Evolutionary conservation across 1,284 basidiomycete genomes (phyloP).

Genomic region (Cutaneotrichosporon sp.): DNA sequence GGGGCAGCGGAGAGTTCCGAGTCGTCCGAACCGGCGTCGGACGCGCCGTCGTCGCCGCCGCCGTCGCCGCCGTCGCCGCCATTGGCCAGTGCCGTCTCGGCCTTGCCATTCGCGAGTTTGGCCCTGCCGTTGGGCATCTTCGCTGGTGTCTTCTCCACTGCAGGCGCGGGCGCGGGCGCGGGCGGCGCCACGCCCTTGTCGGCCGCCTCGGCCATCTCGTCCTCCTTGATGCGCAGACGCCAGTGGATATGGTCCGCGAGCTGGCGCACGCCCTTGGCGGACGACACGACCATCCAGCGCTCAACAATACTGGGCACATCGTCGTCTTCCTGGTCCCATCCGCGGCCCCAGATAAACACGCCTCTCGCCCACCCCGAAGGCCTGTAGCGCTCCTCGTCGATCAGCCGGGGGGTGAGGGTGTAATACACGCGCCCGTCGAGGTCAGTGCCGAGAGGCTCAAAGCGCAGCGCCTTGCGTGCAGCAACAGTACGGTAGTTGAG

Average conservation of each 20-base stretch:
- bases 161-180: constrained; percentile 3
- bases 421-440: constrained; percentile 37
- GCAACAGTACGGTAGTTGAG: constrained; percentile 24
- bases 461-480: constrained; percentile 19
- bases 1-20: constrained; percentile 22
- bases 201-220: constrained; percentile 3
- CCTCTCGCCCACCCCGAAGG: constrained; percentile 38
- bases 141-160: constrained; percentile 3
- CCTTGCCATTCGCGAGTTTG: too few species aligned
- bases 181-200: background rate
- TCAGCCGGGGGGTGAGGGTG: constrained; percentile 23
- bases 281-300: constrained; percentile 38
- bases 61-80: too few species aligned
- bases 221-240: constrained; percentile 11
- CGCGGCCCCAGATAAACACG: constrained; percentile 34
- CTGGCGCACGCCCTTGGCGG: constrained; percentile 15
- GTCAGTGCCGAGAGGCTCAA: constrained; percentile 34
- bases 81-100: background rate
- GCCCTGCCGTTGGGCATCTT: constrained; percentile 5
- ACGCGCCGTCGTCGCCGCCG: background rate
- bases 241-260: constrained; percentile 29
- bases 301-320: constrained; percentile 22
- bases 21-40: constrained; percentile 6
- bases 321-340: constrained; percentile 15
- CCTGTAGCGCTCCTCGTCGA: constrained; percentile 30